Percentiles rank a stretch among this genome's conserved stretches.
Evolutionary conservation across 495 filamentous ascomycete genomes (phyloP).

Genomic region (Penicillium egyptiacum): DNA sequence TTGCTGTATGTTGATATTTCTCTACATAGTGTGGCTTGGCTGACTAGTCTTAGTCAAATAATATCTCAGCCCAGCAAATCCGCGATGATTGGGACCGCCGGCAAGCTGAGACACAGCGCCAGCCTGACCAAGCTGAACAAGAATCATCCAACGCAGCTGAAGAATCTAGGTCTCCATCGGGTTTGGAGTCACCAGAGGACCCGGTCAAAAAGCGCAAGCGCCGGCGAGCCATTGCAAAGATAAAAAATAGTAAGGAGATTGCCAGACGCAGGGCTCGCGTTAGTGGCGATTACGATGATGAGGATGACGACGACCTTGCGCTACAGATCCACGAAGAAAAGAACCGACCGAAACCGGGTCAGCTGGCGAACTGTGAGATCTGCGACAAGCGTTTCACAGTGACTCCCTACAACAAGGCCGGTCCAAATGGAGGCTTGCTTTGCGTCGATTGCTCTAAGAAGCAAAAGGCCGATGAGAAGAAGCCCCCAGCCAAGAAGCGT

Average conservation of each 20-base stretch:
- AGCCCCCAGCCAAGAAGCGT: constrained; percentile 62
- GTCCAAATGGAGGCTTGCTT: constrained; percentile 77
- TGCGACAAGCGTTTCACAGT: constrained; percentile 92
- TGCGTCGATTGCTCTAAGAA: constrained; percentile 85
- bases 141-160: constrained; percentile 17
- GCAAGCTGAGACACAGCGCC: constrained; percentile 36
- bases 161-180: constrained; percentile 27
- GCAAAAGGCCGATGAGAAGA: constrained; percentile 60
- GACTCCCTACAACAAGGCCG: constrained; percentile 83
- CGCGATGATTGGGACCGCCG: constrained; percentile 60
- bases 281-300: constrained; percentile 48
- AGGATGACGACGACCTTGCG: constrained; percentile 52
- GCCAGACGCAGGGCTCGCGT: constrained; percentile 58
- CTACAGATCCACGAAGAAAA: constrained; percentile 61
- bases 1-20: constrained; percentile 56
- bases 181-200: constrained; percentile 46
- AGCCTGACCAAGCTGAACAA: constrained; percentile 10
- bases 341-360: constrained; percentile 70
- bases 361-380: constrained; percentile 82
- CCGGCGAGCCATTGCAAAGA: constrained; percentile 66
- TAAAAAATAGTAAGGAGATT: constrained; percentile 72
- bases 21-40: neutral
- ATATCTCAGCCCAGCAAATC: constrained; percentile 84
- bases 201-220: constrained; percentile 61
- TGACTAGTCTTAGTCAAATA: constrained; percentile 63